Conservation (phyloP, 257 asterid genomes). For the Verbascum thapsus region DNA sequence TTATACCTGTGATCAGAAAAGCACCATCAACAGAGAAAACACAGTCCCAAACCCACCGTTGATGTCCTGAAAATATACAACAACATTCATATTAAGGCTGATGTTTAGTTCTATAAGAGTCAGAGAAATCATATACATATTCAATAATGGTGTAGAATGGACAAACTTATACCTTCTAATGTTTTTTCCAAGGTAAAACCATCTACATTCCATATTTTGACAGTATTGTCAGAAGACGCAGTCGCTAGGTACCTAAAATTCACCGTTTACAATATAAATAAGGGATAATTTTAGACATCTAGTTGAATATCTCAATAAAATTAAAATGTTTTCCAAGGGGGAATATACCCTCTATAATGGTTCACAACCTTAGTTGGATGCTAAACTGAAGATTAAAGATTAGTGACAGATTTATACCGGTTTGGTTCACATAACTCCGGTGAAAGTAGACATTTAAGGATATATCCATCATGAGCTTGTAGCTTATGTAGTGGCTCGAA, state of each 20-base stretch:
- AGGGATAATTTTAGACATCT: too few species aligned
- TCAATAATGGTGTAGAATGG: background rate
- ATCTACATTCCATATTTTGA: conserved; percentile 94
- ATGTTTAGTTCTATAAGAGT: background rate
- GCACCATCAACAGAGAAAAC: conserved; percentile 97
- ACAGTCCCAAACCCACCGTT: conserved; percentile 99
- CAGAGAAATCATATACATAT: background rate
- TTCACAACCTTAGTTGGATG: too few species aligned
- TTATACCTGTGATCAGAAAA: conserved; percentile 81
- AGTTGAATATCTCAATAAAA: too few species aligned
- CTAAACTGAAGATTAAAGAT: conserved; percentile 4
- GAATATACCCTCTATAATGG: too few species aligned
- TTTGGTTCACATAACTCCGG: conserved; percentile 94
- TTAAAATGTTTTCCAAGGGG: too few species aligned
- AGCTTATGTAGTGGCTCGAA: conserved; percentile 97
- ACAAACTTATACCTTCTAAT: conserved; percentile 52
- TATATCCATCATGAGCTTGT: conserved; percentile 90
- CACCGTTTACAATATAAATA: background rate
- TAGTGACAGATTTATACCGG: conserved; percentile 47
- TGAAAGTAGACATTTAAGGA: conserved; percentile 92
- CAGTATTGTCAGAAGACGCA: conserved; percentile 90
- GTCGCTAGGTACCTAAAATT: conserved; percentile 80
- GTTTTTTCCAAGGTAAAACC: conserved; percentile 92
- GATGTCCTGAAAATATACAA: conserved; percentile 65
- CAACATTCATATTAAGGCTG: conserved; percentile 4